Base-by-base conservation (phyloP, 106 monocot genomes). In the Dactylorhiza incarnata region DNA sequence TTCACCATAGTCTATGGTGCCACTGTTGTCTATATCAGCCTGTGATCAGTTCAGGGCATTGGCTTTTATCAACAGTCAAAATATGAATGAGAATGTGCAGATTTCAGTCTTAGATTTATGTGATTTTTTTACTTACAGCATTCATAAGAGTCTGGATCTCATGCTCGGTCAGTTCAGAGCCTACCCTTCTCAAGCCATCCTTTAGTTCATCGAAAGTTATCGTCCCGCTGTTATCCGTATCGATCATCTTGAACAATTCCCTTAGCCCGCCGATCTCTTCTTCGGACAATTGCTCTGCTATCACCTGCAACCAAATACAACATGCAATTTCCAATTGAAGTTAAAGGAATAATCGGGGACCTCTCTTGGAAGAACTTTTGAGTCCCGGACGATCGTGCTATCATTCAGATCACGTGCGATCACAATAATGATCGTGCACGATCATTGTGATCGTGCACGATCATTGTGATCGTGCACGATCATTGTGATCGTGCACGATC, bases 1-100 rank as follows among this genome's bases (percentile, higher is more conserved):
- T 82, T 95, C 95, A 62, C 92, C 90, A 43, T 90, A 95, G 23
- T 95, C 92, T 73, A 95, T 95, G 10, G 92, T 90, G 65, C 95
- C 95, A 70, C 51, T 95, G 79, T 95, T 92, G 75, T 90, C 95
- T 16, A 90, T 84, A 86, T 95, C 95, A 78, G 95, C 95, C 95
- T 95, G 84, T 26, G 48, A 75, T 9, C 20, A 74, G 46, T 55
- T 48, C 6, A 63, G 10, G 5, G 23, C 48, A 72, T 48, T 49
- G 49, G 8, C 46, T n/a, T 45, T 10, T 67, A 25, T 29, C 12
- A 37, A 46, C 43, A 5, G 46, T 70, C 70, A 70, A 46, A 45
- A 46, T 71, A 5, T 9, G 5, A 24, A 22, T 9, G 47, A 19
- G 12, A 49, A 48, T 49, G 22, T 10, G 10, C 17, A 22, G 49